phyloP scores from a whole-genome alignment of 2,329 filamentous ascomycete genomes.

The Amylocarpus encephaloides region DNA sequence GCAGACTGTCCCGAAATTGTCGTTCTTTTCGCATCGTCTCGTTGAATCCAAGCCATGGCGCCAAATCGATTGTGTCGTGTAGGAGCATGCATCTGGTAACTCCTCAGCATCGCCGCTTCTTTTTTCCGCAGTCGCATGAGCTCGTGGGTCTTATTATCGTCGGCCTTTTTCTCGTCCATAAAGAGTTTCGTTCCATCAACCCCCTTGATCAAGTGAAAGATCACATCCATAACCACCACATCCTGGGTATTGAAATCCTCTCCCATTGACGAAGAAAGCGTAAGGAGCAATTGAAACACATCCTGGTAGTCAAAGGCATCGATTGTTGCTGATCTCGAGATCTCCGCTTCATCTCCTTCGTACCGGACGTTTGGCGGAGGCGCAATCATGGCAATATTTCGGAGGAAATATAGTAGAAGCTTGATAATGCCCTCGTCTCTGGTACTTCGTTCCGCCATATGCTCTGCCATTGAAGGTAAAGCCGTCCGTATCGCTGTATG shows the following conservation, averaged over 20 bases:
- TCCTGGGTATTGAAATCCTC: conserved; percentile 91
- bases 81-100: conserved; percentile 70
- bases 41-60: conserved; percentile 94
- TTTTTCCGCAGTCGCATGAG: conserved; percentile 69
- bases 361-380: conserved; percentile 65
- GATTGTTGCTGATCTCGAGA: conserved; percentile 81
- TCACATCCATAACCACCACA: conserved; percentile 78
- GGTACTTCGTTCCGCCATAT: conserved; percentile 65
- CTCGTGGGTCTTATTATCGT: conserved; percentile 63
- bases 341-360: conserved; percentile 83
- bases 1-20: conserved; percentile 86
- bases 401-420: conserved; percentile 78
- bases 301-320: conserved; percentile 88
- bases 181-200: conserved; percentile 81
- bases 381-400: conserved; percentile 81
- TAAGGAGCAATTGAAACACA: conserved; percentile 77
- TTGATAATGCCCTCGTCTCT: conserved; percentile 91
- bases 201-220: conserved; percentile 90
- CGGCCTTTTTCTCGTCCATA: conserved; percentile 68
- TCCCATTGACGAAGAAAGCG: conserved; percentile 84
- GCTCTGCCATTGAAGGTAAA: conserved; percentile 76
- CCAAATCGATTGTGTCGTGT: conserved; percentile 91
- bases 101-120: conserved; percentile 75
- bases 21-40: conserved; percentile 75
- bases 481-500: conserved; percentile 75